A percentile compares a stretch with the other conserved stretches of the same genome.
phyloP scores from a whole-genome alignment of 1,284 basidiomycete species.

The Ceraceosorus guamensis region DNA sequence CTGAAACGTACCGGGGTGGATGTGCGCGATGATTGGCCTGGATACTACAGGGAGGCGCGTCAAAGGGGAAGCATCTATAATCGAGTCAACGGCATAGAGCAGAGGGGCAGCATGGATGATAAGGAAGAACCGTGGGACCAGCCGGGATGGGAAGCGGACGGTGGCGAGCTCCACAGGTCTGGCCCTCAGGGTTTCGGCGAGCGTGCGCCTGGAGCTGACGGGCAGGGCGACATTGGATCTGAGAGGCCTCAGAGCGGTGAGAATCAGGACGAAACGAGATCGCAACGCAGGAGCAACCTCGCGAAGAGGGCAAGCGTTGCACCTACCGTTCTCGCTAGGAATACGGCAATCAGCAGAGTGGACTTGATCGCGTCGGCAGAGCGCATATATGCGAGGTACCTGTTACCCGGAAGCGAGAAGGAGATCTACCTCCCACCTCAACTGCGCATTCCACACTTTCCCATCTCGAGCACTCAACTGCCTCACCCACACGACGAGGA shows the following conservation, averaged over 20 bases:
- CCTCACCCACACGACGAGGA: slow-evolving; percentile 60
- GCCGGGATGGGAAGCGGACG: neutral
- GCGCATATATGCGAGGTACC: slow-evolving; percentile 87
- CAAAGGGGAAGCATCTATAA: slow-evolving; percentile 82
- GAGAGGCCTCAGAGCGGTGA: slow-evolving; percentile 18
- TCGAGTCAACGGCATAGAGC: slow-evolving; percentile 67
- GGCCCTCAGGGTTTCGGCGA: slow-evolving; percentile 1
- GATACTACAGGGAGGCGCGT: slow-evolving; percentile 66
- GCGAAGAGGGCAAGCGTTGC: slow-evolving; percentile 36
- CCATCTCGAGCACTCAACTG: slow-evolving; percentile 57
- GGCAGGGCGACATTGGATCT: slow-evolving; percentile 18
- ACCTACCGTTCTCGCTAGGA: slow-evolving; percentile 63
- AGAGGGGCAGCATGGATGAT: slow-evolving; percentile 9
- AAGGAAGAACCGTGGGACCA: slow-evolving; percentile 1
- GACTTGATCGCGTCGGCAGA: slow-evolving; percentile 89
- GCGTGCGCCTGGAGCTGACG: slow-evolving; percentile 13
- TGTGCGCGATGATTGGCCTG: slow-evolving; percentile 92
- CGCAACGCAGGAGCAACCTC: slow-evolving; percentile 29
- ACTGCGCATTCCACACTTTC: slow-evolving; percentile 48
- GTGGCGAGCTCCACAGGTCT: neutral
- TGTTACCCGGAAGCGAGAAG: slow-evolving; percentile 59
- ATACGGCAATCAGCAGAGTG: slow-evolving; percentile 76
- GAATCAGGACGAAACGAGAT: slow-evolving; percentile 6
- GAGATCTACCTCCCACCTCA: slow-evolving; percentile 81
- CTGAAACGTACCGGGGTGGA: slow-evolving; percentile 83